These are phyloP conservation scores for Hyparrhenia diplandra DNA, from an alignment of 176 grass and related monocot genomes.

Conservation along the genomic window DNA sequence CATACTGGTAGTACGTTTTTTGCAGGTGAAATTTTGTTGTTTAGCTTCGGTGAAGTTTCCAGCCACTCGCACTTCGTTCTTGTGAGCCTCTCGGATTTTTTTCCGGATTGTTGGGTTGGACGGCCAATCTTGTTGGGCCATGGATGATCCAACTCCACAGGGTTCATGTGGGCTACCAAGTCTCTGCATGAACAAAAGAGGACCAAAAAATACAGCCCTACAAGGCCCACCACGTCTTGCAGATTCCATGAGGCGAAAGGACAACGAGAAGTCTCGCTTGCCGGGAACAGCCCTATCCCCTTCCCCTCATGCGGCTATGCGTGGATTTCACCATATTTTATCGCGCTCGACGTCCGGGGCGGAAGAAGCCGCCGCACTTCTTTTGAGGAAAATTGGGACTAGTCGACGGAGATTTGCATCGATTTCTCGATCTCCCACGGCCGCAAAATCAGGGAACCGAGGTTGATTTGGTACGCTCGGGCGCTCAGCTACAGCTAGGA, in stretches of 20 bases:
- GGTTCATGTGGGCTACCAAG: background rate
- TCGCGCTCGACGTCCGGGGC: background rate
- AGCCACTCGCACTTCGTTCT: background rate
- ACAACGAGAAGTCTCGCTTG: background rate
- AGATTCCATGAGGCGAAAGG: background rate
- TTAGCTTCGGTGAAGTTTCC: background rate
- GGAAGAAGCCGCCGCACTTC: background rate
- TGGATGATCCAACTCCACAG: background rate
- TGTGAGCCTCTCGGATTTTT: no score
- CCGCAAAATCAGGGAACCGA: conserved; percentile 1
- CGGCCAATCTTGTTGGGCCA: background rate
- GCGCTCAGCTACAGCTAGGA: background rate
- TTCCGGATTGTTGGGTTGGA: background rate
- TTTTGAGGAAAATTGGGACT: background rate
- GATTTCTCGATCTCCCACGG: no score
- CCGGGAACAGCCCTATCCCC: background rate
- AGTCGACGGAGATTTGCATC: background rate
- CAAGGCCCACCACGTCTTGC: background rate
- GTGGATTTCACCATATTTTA: background rate
- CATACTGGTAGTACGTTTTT: background rate
- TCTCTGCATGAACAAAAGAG: background rate
- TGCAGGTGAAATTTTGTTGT: background rate
- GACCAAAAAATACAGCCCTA: background rate
- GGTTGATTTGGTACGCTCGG: conserved; percentile 7
- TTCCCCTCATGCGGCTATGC: no score